Evolutionary conservation across 1,284 basidiomycete species (phyloP).

Genomic region (Papiliotrema flavescens): DNA sequence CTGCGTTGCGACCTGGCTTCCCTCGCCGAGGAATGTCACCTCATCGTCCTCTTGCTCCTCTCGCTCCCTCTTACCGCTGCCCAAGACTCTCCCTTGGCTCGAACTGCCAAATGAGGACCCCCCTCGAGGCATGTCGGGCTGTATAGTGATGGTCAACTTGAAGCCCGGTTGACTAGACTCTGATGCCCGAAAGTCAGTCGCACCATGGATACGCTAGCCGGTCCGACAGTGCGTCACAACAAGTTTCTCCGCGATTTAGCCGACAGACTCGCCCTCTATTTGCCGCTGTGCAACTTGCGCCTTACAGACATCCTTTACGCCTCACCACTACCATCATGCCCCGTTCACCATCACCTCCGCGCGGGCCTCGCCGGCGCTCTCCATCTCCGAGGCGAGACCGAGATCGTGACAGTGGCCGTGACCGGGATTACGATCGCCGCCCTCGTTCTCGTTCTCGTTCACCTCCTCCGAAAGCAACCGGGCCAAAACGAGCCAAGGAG

Average conservation of each 20-base stretch:
- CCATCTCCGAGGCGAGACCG: constrained; percentile 4
- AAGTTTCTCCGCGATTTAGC: neutral
- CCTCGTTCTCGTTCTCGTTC: constrained; percentile 20
- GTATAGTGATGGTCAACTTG: neutral
- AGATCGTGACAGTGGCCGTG: neutral
- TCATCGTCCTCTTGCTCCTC: neutral
- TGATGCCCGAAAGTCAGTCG: neutral
- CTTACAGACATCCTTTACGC: neutral
- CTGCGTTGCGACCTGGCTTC: neutral
- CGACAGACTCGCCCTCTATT: neutral
- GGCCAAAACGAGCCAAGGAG: constrained; percentile 34
- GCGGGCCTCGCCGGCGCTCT: constrained; percentile 13
- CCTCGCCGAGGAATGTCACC: neutral
- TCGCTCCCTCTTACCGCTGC: neutral
- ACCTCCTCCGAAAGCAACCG: constrained; percentile 8
- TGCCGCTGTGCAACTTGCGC: neutral
- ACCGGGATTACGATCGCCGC: constrained; percentile 4
- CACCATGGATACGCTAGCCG: too few species aligned
- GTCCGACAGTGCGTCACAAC: too few species aligned
- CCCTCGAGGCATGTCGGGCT: too few species aligned
- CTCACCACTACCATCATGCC: constrained; percentile 16
- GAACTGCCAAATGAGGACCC: too few species aligned
- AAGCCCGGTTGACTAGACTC: neutral
- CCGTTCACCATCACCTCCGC: constrained; percentile 26
- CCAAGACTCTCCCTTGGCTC: neutral